Conservation (phyloP, 1,139 yeast genomes). For the Diutina rugosa region DNA sequence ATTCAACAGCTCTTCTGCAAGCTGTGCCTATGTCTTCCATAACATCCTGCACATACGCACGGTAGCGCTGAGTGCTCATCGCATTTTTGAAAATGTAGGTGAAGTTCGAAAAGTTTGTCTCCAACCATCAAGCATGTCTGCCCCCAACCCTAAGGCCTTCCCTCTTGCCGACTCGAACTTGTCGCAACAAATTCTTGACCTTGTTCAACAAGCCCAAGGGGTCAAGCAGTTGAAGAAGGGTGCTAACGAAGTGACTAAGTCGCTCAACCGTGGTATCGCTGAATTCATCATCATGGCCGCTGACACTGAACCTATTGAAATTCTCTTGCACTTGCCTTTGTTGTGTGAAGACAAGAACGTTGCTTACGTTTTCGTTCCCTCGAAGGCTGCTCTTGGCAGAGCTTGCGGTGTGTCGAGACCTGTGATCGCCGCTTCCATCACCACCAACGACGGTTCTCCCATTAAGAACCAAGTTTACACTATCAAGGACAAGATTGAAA, state of each 20-base stretch:
- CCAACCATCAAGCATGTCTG: constrained; percentile 29
- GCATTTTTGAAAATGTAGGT: background rate
- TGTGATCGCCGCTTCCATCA: constrained; percentile 96
- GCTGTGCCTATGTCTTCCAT: too few relatives aligned
- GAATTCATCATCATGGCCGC: constrained; percentile 99
- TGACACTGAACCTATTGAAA: constrained; percentile 98
- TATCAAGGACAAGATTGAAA: constrained; percentile 98
- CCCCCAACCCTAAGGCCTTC: constrained; percentile 73
- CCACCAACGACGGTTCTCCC: constrained; percentile 97
- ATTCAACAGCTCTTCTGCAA: too few relatives aligned
- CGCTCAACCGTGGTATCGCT: constrained; percentile 98
- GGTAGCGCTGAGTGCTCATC: background rate
- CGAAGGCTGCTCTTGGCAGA: constrained; percentile 97
- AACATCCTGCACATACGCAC: background rate
- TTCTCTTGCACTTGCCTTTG: constrained; percentile 92
- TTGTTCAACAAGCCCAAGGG: constrained; percentile 95
- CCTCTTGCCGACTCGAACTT: constrained; percentile 96
- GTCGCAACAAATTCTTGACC: constrained; percentile 93
- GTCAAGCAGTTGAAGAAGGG: constrained; percentile 98
- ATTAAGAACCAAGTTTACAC: constrained; percentile 94
- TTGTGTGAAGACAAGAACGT: constrained; percentile 99
- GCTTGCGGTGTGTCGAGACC: constrained; percentile 99
- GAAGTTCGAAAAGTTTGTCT: background rate
- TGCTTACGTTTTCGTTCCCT: constrained; percentile 96
- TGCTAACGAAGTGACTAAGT: constrained; percentile 99